Conservation (phyloP, 176 grass and related monocot species). For the Zoysia japonica region DNA sequence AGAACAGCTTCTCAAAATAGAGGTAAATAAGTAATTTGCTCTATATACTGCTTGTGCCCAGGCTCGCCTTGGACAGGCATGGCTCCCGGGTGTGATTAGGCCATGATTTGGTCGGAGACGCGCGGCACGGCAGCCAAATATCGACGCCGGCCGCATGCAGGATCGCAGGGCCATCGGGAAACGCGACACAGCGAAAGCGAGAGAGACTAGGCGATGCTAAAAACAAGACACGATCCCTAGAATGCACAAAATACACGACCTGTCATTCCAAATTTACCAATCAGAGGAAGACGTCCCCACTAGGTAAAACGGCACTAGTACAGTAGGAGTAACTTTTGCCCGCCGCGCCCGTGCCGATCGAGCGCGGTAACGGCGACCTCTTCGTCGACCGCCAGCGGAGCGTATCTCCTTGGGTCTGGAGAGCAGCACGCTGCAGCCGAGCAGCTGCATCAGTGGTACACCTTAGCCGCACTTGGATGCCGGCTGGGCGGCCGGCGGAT, state of each 20-base stretch:
- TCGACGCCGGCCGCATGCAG: background rate
- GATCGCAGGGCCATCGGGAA: conserved; percentile 29
- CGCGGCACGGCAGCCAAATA: background rate
- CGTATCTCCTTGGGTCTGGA: background rate
- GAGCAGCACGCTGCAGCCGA: background rate
- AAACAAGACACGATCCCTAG: conserved; percentile 17
- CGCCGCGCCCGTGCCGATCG: background rate
- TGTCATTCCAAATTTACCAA: background rate
- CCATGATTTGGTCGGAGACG: conserved; percentile 55
- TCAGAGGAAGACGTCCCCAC: background rate
- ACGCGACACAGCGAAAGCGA: background rate
- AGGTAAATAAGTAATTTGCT: no score
- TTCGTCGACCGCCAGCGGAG: no score
- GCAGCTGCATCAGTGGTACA: background rate
- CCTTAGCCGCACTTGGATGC: conserved; percentile 37
- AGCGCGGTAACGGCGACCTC: background rate
- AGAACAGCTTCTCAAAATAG: no score
- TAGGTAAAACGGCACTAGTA: background rate
- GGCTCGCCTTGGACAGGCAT: conserved; percentile 11
- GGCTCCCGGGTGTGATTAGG: conserved; percentile 48
- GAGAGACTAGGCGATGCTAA: conserved; percentile 12
- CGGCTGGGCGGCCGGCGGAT: background rate
- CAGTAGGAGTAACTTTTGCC: background rate
- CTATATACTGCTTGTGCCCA: background rate
- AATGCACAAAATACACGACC: conserved; percentile 9